Evolutionary conservation across 1,284 basidiomycete species (phyloP).

Genomic region (Pterulicium gracile): DNA sequence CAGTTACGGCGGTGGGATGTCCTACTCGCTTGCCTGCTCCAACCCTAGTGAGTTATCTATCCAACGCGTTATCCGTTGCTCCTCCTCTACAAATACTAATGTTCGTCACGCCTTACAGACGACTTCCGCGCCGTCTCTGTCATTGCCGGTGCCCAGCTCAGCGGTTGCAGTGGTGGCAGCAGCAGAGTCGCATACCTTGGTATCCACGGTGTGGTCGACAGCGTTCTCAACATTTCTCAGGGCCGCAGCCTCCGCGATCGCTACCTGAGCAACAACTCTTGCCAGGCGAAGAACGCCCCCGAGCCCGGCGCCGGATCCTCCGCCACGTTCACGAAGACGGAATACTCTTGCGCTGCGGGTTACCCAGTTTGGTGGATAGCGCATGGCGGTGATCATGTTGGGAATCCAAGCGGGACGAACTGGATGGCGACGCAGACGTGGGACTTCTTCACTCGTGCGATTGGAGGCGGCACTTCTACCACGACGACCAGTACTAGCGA

Average conservation of each 20-base stretch:
- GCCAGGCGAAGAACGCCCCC: background rate
- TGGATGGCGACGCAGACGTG: too few relatives aligned
- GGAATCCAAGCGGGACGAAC: too few relatives aligned
- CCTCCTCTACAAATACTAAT: too few relatives aligned
- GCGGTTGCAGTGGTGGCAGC: background rate
- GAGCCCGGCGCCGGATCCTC: background rate
- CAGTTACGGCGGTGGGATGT: background rate
- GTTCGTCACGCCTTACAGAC: too few relatives aligned
- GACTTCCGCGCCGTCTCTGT: background rate
- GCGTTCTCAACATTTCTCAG: background rate
- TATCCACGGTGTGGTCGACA: background rate
- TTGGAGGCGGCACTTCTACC: too few relatives aligned
- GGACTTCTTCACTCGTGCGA: too few relatives aligned
- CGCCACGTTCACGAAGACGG: background rate
- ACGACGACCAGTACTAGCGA: too few relatives aligned
- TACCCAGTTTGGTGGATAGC: background rate
- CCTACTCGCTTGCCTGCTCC: background rate
- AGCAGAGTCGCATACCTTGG: background rate
- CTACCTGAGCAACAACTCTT: background rate
- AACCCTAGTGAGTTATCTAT: too few relatives aligned
- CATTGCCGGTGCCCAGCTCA: background rate
- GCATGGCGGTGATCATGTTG: background rate
- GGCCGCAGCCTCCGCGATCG: background rate
- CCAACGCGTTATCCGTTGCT: too few relatives aligned
- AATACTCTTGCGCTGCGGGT: background rate